These are phyloP conservation scores for Sherardia arvensis DNA, from an alignment of 257 asterid species.

Conservation along the genomic window DNA sequence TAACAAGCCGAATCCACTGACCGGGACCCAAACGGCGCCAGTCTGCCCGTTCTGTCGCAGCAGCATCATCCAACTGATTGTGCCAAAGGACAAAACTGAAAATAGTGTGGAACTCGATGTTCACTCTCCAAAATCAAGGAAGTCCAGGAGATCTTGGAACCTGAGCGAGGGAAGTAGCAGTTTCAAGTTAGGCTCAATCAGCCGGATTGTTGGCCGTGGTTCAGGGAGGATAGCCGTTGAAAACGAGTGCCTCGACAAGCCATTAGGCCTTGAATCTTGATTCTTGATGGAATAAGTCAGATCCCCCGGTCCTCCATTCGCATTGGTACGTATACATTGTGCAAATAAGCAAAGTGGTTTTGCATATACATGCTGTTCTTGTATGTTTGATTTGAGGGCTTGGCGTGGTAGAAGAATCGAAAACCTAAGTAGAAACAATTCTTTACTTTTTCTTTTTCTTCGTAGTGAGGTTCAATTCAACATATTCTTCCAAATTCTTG, in stretches of 20 bases:
- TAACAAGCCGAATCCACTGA: slow-evolving; percentile 73
- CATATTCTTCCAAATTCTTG: slow-evolving; percentile 22
- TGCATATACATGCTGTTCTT: slow-evolving; percentile 30
- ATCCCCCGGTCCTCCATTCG: slow-evolving; percentile 10
- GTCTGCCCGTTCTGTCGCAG: slow-evolving; percentile 95
- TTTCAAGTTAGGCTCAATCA: slow-evolving; percentile 73
- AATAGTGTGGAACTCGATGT: slow-evolving; percentile 31
- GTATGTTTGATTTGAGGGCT: slow-evolving; percentile 20
- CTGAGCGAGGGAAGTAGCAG: slow-evolving; percentile 87
- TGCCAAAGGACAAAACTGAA: slow-evolving; percentile 44
- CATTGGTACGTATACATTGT: slow-evolving; percentile 25
- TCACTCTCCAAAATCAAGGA: slow-evolving; percentile 45
- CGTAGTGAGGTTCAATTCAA: slow-evolving; percentile 18
- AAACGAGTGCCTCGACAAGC: slow-evolving; percentile 60
- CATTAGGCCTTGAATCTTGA: slow-evolving; percentile 17
- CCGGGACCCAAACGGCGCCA: slow-evolving; percentile 38
- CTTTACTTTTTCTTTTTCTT: slow-evolving; percentile 14
- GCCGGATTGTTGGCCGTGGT: slow-evolving; percentile 65
- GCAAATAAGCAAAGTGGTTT: slow-evolving; percentile 36
- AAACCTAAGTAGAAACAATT: slow-evolving; percentile 26
- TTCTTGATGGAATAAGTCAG: slow-evolving; percentile 26
- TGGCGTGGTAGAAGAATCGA: slow-evolving; percentile 9
- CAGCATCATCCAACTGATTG: slow-evolving; percentile 53
- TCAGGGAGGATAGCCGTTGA: slow-evolving; percentile 55
- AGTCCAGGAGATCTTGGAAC: slow-evolving; percentile 62